Conservation (phyloP, 1,139 yeast species). For the Protomyces inouyei region DNA sequence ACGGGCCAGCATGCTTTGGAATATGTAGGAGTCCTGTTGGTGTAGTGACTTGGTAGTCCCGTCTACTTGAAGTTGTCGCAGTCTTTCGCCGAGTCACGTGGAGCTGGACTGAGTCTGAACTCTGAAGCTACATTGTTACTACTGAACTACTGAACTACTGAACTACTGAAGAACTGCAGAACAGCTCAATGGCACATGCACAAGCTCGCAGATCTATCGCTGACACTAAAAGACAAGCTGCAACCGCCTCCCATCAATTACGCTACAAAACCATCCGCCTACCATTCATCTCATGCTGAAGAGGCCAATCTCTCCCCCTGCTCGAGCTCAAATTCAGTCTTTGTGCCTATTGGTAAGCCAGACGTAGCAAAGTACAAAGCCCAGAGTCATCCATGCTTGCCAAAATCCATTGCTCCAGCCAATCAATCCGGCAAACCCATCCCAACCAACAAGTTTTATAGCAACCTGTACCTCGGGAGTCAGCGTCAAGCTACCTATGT, state of each 20-base stretch:
- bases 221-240: neutral
- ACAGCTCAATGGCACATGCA: neutral
- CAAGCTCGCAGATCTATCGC: neutral
- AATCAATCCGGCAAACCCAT: conserved; percentile 34
- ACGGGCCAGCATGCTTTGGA: neutral
- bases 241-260: conserved; percentile 11
- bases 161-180: neutral
- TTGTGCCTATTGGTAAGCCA: neutral
- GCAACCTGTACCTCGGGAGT: conserved; percentile 54
- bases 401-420: conserved; percentile 3
- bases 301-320: neutral
- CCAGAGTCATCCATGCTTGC: neutral
- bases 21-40: too few relatives aligned
- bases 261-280: conserved; percentile 4
- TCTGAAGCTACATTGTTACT: too few relatives aligned
- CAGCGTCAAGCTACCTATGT: conserved; percentile 50
- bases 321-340: neutral
- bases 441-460: conserved; percentile 68
- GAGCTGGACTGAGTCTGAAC: too few relatives aligned
- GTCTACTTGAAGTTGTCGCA: too few relatives aligned
- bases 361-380: neutral
- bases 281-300: neutral
- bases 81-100: too few relatives aligned
- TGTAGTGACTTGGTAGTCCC: too few relatives aligned
- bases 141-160: too few relatives aligned